Percentiles rank a stretch among this genome's conserved stretches.
These are phyloP conservation scores for Entophlyctis luteolus DNA, from an alignment of 192 early-diverging fungal genomes.

Conservation along the genomic window DNA sequence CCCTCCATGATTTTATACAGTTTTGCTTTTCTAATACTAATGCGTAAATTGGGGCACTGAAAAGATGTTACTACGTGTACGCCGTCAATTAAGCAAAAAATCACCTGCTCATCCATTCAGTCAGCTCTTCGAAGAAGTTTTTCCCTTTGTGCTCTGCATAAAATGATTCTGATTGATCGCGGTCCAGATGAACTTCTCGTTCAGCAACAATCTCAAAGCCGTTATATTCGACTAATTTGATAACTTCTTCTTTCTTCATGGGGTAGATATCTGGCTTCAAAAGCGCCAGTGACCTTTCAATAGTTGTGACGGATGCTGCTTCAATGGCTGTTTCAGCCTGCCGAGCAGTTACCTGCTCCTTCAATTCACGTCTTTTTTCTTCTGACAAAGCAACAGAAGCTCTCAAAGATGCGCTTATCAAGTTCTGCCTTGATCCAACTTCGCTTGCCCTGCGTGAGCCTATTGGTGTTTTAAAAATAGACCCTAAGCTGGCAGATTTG, in stretches of 20 bases:
- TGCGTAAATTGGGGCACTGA: conserved; percentile 52
- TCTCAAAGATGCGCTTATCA: conserved; percentile 35
- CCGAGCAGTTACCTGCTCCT: not conserved
- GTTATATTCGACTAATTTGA: conserved; percentile 8
- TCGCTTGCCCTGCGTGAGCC: not conserved
- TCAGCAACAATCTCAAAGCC: conserved; percentile 30
- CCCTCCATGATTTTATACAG: conserved; percentile 49
- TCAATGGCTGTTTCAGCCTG: not conserved
- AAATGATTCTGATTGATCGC: conserved; percentile 35
- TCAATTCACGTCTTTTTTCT: conserved; percentile 34
- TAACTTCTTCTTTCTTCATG: conserved; percentile 41
- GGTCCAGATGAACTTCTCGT: conserved; percentile 22
- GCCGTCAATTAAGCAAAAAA: not conserved
- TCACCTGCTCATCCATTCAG: conserved; percentile 34
- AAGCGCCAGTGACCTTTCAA: conserved; percentile 45
- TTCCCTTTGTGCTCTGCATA: conserved; percentile 46
- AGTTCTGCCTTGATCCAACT: not conserved
- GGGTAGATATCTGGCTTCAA: conserved; percentile 55
- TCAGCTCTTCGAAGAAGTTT: conserved; percentile 33
- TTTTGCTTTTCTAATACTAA: conserved; percentile 50
- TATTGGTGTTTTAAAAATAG: conserved; percentile 23
- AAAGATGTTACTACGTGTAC: not conserved
- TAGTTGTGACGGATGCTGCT: not conserved
- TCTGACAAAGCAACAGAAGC: conserved; percentile 47
- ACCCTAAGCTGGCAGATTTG: not conserved